Percentiles rank a stretch among this genome's conserved stretches.
Evolutionary conservation across 345 rosid genomes (phyloP).

Genomic region (Salix suchowensis): DNA sequence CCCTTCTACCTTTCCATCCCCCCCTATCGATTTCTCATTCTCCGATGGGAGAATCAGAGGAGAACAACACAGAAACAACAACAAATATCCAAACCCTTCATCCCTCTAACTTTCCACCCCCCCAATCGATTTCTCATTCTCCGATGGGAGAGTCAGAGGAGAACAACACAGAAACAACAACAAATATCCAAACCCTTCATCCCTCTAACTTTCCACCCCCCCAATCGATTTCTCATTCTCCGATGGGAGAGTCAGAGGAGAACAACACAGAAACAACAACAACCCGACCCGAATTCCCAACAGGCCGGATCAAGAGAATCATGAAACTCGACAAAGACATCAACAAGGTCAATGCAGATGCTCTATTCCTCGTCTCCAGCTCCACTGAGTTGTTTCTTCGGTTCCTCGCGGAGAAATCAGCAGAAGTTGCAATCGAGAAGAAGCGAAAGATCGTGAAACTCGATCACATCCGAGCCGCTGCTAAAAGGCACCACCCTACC

Average conservation of each 20-base stretch:
- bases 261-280: neutral
- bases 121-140: constrained; percentile 41
- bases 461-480: constrained; percentile 62
- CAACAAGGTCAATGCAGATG: constrained; percentile 81
- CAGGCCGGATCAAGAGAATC: constrained; percentile 67
- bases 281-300: constrained; percentile 50
- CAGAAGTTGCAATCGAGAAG: constrained; percentile 51
- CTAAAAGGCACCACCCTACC: constrained; percentile 69
- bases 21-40: constrained; percentile 36
- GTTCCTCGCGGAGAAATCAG: constrained; percentile 65
- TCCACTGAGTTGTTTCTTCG: constrained; percentile 68
- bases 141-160: constrained; percentile 40
- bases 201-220: neutral
- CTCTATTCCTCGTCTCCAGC: constrained; percentile 54
- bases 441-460: constrained; percentile 65
- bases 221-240: constrained; percentile 44
- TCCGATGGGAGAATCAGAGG: constrained; percentile 41
- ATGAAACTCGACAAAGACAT: constrained; percentile 85
- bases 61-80: constrained; percentile 3
- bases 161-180: neutral
- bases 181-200: neutral
- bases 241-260: constrained; percentile 36
- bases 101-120: neutral
- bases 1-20: neutral
- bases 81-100: neutral